These are phyloP conservation scores for Echeveria elegans DNA, from an alignment of 164 flowering plant species.

Conservation along the genomic window DNA sequence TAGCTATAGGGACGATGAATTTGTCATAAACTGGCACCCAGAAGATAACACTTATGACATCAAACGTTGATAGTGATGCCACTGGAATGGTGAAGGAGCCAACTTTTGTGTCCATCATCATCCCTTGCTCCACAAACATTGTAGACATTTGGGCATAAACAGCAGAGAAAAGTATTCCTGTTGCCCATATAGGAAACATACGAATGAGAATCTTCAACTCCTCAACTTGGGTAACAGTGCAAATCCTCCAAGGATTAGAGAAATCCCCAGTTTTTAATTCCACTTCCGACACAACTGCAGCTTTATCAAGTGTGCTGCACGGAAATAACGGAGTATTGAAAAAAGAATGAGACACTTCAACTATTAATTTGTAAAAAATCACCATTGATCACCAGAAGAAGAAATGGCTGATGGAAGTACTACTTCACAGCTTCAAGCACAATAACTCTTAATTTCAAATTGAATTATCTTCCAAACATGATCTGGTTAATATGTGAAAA, in stretches of 20 bases:
- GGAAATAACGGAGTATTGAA: neutral
- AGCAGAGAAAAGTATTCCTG: slow-evolving; percentile 74
- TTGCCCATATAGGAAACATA: slow-evolving; percentile 9
- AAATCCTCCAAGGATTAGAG: slow-evolving; percentile 19
- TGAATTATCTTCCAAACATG: too few relatives aligned
- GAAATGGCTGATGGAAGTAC: too few relatives aligned
- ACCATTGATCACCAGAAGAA: too few relatives aligned
- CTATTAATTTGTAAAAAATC: too few relatives aligned
- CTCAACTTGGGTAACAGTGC: slow-evolving; percentile 24
- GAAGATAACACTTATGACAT: slow-evolving; percentile 13
- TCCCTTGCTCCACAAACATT: slow-evolving; percentile 13
- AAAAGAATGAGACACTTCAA: neutral
- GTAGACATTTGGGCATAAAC: slow-evolving; percentile 40
- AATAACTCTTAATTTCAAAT: too few relatives aligned
- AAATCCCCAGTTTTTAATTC: slow-evolving; percentile 6
- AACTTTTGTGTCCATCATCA: slow-evolving; percentile 15
- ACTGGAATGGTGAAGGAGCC: slow-evolving; percentile 16
- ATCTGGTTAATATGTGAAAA: too few relatives aligned
- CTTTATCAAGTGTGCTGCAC: slow-evolving; percentile 19
- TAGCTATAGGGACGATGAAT: slow-evolving; percentile 11
- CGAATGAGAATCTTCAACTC: slow-evolving; percentile 12
- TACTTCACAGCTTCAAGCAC: too few relatives aligned
- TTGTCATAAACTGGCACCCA: slow-evolving; percentile 19
- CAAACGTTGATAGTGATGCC: slow-evolving; percentile 13
- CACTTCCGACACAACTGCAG: slow-evolving; percentile 13